Conservation (phyloP, 805 yeast species). For the Lipomyces lipofer region DNA sequence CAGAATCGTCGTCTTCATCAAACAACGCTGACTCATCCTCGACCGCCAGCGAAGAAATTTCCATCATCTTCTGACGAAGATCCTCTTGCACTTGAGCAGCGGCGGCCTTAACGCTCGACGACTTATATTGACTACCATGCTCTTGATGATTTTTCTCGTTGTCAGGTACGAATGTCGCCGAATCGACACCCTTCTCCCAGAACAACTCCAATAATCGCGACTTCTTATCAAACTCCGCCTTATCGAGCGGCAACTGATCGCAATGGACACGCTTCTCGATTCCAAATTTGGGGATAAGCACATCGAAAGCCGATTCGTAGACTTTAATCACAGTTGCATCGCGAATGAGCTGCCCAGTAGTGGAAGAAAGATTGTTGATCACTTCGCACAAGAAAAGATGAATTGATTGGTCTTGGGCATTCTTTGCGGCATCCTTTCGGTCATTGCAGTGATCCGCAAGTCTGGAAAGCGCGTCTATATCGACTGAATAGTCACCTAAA, state of each 20-base stretch:
- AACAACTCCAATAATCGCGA: slow-evolving; percentile 71
- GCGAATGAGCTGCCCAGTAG: slow-evolving; percentile 78
- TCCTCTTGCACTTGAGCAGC: slow-evolving; percentile 48
- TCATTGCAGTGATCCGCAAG: slow-evolving; percentile 91
- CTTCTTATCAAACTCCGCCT: slow-evolving; percentile 84
- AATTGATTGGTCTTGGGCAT: slow-evolving; percentile 92
- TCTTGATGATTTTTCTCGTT: slow-evolving; percentile 81
- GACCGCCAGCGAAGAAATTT: slow-evolving; percentile 13
- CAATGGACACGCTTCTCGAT: slow-evolving; percentile 96
- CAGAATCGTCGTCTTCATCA: slow-evolving; percentile 9
- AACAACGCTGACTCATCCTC: slow-evolving; percentile 17
- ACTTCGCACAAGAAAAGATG: slow-evolving; percentile 83
- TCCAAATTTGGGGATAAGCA: slow-evolving; percentile 87
- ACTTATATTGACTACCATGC: slow-evolving; percentile 70
- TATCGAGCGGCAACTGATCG: slow-evolving; percentile 87
- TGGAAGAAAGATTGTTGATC: slow-evolving; percentile 67
- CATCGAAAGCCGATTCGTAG: slow-evolving; percentile 94
- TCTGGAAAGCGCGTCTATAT: slow-evolving; percentile 61
- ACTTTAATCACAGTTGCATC: slow-evolving; percentile 89
- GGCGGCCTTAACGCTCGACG: slow-evolving; percentile 68
- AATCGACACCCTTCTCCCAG: slow-evolving; percentile 92
- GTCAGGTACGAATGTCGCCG: slow-evolving; percentile 88
- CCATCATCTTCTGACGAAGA: slow-evolving; percentile 32
- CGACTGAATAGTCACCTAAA: slow-evolving; percentile 38
- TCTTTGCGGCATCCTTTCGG: slow-evolving; percentile 89